phyloP scores from a whole-genome alignment of 495 filamentous ascomycete species.

The Monascus purpureus region DNA sequence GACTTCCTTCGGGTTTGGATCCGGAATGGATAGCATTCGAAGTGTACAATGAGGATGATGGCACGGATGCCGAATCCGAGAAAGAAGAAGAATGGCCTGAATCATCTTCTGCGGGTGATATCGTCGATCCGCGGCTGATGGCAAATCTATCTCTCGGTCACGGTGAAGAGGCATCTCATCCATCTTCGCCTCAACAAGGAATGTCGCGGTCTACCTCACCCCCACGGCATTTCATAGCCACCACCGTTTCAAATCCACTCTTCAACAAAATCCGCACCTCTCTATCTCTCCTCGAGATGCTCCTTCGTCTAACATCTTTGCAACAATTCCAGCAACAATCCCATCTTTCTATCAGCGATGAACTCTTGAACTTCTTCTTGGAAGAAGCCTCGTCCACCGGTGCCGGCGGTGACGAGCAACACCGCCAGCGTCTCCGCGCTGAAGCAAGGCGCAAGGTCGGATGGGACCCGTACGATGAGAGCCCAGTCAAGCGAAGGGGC shows the following conservation, averaged over 20 bases:
- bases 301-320: conserved; percentile 82
- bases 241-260: conserved; percentile 24
- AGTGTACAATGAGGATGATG: conserved; percentile 56
- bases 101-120: conserved; percentile 8
- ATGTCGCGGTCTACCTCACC: neutral
- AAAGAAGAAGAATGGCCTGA: conserved; percentile 24
- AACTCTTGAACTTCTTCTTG: conserved; percentile 88
- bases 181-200: conserved; percentile 11
- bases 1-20: conserved; percentile 67
- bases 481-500: conserved; percentile 47
- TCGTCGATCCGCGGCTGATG: conserved; percentile 25
- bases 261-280: conserved; percentile 57
- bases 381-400: conserved; percentile 64
- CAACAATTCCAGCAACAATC: conserved; percentile 94
- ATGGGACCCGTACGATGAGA: conserved; percentile 76
- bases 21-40: conserved; percentile 95
- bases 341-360: conserved; percentile 87
- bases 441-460: conserved; percentile 70
- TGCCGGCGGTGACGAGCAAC: conserved; percentile 55
- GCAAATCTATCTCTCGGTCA: conserved; percentile 26
- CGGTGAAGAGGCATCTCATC: conserved; percentile 7
- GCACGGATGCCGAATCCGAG: conserved; percentile 46
- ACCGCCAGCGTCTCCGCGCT: conserved; percentile 51
- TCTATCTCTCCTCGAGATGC: conserved; percentile 84
- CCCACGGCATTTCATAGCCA: conserved; percentile 9